Evolutionary conservation across 2,329 filamentous ascomycete genomes (phyloP).

Genomic region (Microsporum canis): DNA sequence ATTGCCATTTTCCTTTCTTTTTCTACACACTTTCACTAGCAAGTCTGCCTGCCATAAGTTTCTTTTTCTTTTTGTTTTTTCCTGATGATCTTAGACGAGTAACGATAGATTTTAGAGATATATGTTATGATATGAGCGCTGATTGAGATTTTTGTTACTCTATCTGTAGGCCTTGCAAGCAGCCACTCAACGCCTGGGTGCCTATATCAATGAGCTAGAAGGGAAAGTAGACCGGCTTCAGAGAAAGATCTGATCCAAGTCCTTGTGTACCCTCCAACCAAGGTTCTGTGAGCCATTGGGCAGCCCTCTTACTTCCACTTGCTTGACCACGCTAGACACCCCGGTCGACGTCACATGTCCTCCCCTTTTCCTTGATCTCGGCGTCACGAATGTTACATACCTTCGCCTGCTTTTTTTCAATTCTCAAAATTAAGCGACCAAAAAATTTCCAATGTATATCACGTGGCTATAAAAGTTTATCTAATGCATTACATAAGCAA

Average conservation of each 20-base stretch:
- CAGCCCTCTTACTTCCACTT: not conserved
- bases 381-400: not conserved
- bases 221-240: conserved; percentile 59
- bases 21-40: not conserved
- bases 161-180: conserved; percentile 62
- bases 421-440: not conserved
- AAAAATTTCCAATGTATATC: not conserved
- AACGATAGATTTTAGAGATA: conserved; percentile 2
- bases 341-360: not conserved
- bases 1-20: not conserved
- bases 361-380: not conserved
- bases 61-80: not conserved
- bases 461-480: not conserved
- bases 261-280: not conserved
- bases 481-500: not conserved
- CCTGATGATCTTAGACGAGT: not conserved
- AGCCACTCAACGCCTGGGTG: conserved; percentile 74
- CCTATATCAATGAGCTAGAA: conserved; percentile 72
- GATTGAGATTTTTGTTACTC: not conserved
- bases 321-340: not conserved
- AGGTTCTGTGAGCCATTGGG: not conserved
- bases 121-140: not conserved
- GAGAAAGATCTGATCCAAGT: conserved; percentile 39
- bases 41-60: not conserved
- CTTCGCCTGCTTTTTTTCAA: not conserved